Evolutionary conservation across 164 flowering plant genomes (phyloP).

Genomic region (Vitis vinifera): ASM3070453v1 NC_081815.1:2214501-2215000

Average conservation of each 20-base stretch:
- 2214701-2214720: conserved; percentile 18
- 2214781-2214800: conserved; percentile 11
- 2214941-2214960: background rate
- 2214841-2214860: conserved; percentile 31
- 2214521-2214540: conserved; percentile 20
- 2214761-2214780: background rate
- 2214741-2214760: background rate
- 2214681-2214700: conserved; percentile 26
- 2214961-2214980: background rate
- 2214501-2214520: conserved; percentile 19
- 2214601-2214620: no score
- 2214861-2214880: conserved; percentile 17
- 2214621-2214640: background rate
- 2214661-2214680: background rate
- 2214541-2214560: conserved; percentile 7
- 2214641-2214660: background rate
- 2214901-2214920: conserved; percentile 21
- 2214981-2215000: background rate
- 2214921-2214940: background rate
- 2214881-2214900: conserved; percentile 24
- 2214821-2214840: conserved; percentile 30
- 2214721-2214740: background rate
- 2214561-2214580: background rate
- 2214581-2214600: background rate
- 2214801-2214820: conserved; percentile 14